Evolutionary conservation across 306 rosid genomes (phyloP).

Genomic region (Bauhinia variegata): DNA sequence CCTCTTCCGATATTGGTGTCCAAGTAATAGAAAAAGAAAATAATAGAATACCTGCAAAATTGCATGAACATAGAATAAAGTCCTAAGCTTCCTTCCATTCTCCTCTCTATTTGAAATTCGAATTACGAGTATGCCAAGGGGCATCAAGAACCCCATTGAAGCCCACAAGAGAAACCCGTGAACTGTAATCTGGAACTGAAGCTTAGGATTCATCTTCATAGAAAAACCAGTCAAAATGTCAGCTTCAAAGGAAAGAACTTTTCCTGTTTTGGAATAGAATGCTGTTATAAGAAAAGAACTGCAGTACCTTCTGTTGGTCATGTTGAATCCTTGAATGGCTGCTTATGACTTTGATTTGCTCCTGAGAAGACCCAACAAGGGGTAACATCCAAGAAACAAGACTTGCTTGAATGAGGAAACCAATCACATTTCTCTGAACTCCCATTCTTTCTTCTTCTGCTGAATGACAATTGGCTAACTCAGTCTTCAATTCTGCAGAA

Average conservation of each 20-base stretch:
- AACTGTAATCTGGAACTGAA: constrained; percentile 57
- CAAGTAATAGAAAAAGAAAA: constrained; percentile 18
- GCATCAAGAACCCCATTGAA: constrained; percentile 96
- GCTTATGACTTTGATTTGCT: constrained; percentile 32
- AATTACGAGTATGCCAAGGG: constrained; percentile 75
- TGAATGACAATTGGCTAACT: constrained; percentile 1
- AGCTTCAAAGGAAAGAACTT: constrained; percentile 4
- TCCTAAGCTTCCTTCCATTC: constrained; percentile 61
- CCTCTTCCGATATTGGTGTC: constrained; percentile 32
- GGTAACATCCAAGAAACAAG: constrained; percentile 48
- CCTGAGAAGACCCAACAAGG: constrained; percentile 53
- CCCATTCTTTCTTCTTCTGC: constrained; percentile 45
- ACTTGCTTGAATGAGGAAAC: constrained; percentile 45
- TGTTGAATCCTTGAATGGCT: constrained; percentile 36
- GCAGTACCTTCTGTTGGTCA: constrained; percentile 49
- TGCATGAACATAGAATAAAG: constrained; percentile 70
- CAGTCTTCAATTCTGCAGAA: constrained; percentile 22
- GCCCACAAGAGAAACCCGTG: constrained; percentile 93
- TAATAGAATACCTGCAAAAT: constrained; percentile 55
- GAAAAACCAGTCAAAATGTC: constrained; percentile 6
- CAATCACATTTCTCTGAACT: constrained; percentile 42
- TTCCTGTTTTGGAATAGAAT: background rate
- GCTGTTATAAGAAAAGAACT: background rate
- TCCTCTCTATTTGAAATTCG: constrained; percentile 63
- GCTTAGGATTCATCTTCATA: constrained; percentile 59